These are phyloP conservation scores for Stemphylium lycopersici DNA, from an alignment of 2,329 filamentous ascomycete species.

Conservation along the genomic window DNA sequence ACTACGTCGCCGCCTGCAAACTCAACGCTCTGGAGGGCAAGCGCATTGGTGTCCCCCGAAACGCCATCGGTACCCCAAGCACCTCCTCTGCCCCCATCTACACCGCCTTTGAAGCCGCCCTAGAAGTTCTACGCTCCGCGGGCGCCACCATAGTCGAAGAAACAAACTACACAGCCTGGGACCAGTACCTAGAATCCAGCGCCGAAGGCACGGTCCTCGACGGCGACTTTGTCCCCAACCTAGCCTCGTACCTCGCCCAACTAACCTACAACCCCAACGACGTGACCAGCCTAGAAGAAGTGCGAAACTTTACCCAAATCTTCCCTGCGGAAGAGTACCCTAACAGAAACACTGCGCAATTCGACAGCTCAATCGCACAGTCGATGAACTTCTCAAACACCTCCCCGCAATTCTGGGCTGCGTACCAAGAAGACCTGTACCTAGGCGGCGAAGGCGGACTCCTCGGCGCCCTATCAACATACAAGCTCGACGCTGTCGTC, in stretches of 20 bases:
- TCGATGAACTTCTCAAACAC: constrained; percentile 61
- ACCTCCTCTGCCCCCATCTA: constrained; percentile 49
- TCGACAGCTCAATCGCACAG: constrained; percentile 59
- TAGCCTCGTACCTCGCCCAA: constrained; percentile 63
- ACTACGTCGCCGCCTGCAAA: constrained; percentile 67
- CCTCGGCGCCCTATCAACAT: constrained; percentile 62
- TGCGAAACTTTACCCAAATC: constrained; percentile 62
- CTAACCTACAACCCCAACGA: constrained; percentile 64
- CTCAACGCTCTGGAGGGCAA: constrained; percentile 60
- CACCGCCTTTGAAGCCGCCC: constrained; percentile 61
- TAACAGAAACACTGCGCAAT: constrained; percentile 62
- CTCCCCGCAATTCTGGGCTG: constrained; percentile 61
- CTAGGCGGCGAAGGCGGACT: constrained; percentile 66
- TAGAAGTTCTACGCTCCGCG: constrained; percentile 59
- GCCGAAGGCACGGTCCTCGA: constrained; percentile 56
- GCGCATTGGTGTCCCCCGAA: constrained; percentile 69
- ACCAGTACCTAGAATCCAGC: constrained; percentile 51
- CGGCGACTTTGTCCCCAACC: constrained; percentile 65
- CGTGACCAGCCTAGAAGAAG: constrained; percentile 58
- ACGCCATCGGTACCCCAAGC: constrained; percentile 56
- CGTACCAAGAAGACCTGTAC: constrained; percentile 60
- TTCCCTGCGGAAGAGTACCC: constrained; percentile 65
- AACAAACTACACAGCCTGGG: constrained; percentile 63
- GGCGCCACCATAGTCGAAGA: constrained; percentile 67
- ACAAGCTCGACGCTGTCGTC: constrained; percentile 67